Percentiles rank a stretch among this genome's conserved stretches.
Evolutionary conservation across 345 rosid species (phyloP).

Genomic region (Streptanthus diversifolius): DNA sequence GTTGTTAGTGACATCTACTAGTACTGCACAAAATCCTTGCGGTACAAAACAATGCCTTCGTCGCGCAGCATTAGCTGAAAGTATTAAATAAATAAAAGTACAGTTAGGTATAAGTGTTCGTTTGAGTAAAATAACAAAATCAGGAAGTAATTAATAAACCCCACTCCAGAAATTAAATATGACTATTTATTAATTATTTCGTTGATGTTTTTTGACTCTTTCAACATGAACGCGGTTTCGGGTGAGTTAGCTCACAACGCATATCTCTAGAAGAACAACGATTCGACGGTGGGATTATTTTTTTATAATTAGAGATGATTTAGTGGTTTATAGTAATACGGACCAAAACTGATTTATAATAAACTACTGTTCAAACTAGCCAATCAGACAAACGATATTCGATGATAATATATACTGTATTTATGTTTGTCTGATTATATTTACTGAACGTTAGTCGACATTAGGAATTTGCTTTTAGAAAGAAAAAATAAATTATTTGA

Average conservation of each 20-base stretch:
- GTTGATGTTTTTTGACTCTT: conserved; percentile 7
- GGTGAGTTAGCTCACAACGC: conserved; percentile 33
- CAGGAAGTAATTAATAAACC: conserved; percentile 1
- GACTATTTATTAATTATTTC: neutral
- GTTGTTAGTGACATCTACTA: conserved; percentile 25
- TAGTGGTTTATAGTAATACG: neutral
- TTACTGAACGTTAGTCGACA: conserved; percentile 10
- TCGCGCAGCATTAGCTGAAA: conserved; percentile 6
- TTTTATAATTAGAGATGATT: neutral
- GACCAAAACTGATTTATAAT: neutral
- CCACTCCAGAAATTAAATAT: neutral
- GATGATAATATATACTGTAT: neutral
- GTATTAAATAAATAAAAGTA: neutral
- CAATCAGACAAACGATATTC: conserved; percentile 6
- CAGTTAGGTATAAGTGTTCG: conserved; percentile 11
- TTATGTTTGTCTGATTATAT: no score
- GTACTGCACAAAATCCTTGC: conserved; percentile 15
- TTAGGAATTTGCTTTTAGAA: neutral
- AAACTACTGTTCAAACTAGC: neutral
- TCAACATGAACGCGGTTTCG: conserved; percentile 30
- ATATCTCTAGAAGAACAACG: conserved; percentile 10
- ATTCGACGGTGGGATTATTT: conserved; percentile 12
- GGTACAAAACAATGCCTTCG: conserved; percentile 22
- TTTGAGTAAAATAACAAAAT: neutral
- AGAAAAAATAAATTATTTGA: neutral